These are phyloP conservation scores for Metschnikowia vanudenii DNA, from an alignment of 805 yeast genomes.

Conservation along the genomic window DNA sequence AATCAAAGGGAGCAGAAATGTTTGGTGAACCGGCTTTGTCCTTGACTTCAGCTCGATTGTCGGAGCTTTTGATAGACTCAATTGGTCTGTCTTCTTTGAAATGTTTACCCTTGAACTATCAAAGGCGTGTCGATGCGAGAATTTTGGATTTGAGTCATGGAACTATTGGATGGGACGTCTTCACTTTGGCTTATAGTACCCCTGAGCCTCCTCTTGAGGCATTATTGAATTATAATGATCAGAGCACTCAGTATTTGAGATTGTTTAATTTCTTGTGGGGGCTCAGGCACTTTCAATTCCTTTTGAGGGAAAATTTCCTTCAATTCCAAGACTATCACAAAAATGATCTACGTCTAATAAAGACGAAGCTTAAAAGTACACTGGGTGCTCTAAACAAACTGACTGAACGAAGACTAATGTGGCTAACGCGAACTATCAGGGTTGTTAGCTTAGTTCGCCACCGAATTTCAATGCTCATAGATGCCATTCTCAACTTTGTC, in stretches of 20 bases:
- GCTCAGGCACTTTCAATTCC: constrained; percentile 58
- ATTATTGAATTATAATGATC: constrained; percentile 34
- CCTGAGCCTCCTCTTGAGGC: constrained; percentile 53
- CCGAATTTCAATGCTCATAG: constrained; percentile 42
- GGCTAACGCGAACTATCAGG: constrained; percentile 33
- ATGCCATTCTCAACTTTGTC: constrained; percentile 39
- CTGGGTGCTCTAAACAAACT: neutral
- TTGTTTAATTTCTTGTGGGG: constrained; percentile 87
- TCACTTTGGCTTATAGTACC: constrained; percentile 75
- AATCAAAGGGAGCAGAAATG: constrained; percentile 51
- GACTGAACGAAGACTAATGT: constrained; percentile 15
- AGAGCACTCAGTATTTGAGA: constrained; percentile 54
- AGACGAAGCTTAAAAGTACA: constrained; percentile 2
- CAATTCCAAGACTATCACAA: constrained; percentile 28
- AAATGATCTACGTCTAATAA: constrained; percentile 25
- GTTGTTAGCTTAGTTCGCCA: constrained; percentile 38
- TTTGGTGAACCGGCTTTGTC: constrained; percentile 62
- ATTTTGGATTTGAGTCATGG: constrained; percentile 70
- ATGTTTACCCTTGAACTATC: constrained; percentile 33
- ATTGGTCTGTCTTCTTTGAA: constrained; percentile 53
- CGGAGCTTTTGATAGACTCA: constrained; percentile 64
- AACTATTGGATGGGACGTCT: constrained; percentile 86
- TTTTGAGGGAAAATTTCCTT: constrained; percentile 40
- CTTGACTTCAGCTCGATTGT: constrained; percentile 63
- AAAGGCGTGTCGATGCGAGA: constrained; percentile 74